phyloP scores from a whole-genome alignment of 208 protist species.

The Leishmania braziliensis region DNA sequence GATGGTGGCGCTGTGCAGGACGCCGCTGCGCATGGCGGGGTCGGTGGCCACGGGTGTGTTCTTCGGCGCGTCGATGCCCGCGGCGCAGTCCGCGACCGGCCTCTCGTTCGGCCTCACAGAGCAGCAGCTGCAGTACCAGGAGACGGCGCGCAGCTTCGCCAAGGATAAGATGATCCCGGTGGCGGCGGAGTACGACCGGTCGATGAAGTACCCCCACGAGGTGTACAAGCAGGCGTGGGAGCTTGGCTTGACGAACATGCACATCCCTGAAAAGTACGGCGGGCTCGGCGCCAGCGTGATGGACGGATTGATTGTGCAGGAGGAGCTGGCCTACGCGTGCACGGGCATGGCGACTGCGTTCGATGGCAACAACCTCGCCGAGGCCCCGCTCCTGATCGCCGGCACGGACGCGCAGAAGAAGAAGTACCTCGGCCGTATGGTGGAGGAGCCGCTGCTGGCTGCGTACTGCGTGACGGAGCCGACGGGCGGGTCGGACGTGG shows the following conservation, averaged over 20 bases:
- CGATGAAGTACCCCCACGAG: slow-evolving; percentile 71
- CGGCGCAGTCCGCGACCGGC: slow-evolving; percentile 29
- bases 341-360: slow-evolving; percentile 86
- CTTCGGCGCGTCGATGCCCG: slow-evolving; percentile 36
- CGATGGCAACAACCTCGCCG: slow-evolving; percentile 79
- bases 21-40: slow-evolving; percentile 22
- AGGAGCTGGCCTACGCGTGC: slow-evolving; percentile 90
- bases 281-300: slow-evolving; percentile 72
- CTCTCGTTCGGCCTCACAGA: slow-evolving; percentile 80
- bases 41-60: slow-evolving; percentile 12
- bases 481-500: slow-evolving; percentile 83
- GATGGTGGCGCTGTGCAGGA: slow-evolving; percentile 10
- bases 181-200: slow-evolving; percentile 73
- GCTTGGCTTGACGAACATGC: slow-evolving; percentile 85
- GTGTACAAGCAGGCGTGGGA: slow-evolving; percentile 87
- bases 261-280: slow-evolving; percentile 83
- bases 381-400: slow-evolving; percentile 85
- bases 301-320: slow-evolving; percentile 77
- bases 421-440: slow-evolving; percentile 87
- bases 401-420: slow-evolving; percentile 88
- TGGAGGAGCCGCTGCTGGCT: slow-evolving; percentile 76
- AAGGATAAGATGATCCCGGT: slow-evolving; percentile 73
- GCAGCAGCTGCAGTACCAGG: slow-evolving; percentile 75
- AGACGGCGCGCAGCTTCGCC: slow-evolving; percentile 79
- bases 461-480: slow-evolving; percentile 91